phyloP scores from a whole-genome alignment of 805 yeast species.

The Metschnikowia santaceciliae region DNA sequence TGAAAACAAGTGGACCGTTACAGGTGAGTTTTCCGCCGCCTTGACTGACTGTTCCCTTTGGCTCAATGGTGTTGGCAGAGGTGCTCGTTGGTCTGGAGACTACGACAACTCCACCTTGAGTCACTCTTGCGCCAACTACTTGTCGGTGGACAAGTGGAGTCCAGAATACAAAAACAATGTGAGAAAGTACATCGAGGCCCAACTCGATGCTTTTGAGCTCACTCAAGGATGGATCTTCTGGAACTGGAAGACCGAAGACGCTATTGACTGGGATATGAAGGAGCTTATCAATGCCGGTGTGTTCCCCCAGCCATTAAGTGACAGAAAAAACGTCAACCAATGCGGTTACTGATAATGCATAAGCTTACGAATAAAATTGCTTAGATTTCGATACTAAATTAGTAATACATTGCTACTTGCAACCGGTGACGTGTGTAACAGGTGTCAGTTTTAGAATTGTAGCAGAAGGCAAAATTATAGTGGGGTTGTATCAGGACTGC shows the following conservation, averaged over 20 bases:
- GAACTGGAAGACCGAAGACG: constrained; percentile 85
- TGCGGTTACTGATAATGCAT: constrained; percentile 37
- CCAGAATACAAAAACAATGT: constrained; percentile 50
- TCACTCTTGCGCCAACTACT: constrained; percentile 56
- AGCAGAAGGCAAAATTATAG: too few species aligned
- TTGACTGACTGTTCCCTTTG: constrained; percentile 86
- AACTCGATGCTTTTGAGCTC: constrained; percentile 73
- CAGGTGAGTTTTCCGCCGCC: constrained; percentile 46
- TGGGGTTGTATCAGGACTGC: too few species aligned
- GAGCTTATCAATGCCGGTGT: constrained; percentile 52
- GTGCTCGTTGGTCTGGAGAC: constrained; percentile 75
- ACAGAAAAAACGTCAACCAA: constrained; percentile 67
- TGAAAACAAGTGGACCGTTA: constrained; percentile 18
- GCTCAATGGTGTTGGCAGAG: constrained; percentile 83
- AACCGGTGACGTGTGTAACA: too few species aligned
- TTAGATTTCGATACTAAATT: background rate
- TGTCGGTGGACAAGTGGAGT: constrained; percentile 48
- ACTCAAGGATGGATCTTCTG: constrained; percentile 89
- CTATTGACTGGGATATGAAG: constrained; percentile 83
- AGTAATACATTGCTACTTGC: background rate
- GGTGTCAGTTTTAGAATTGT: too few species aligned
- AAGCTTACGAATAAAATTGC: background rate
- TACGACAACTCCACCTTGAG: constrained; percentile 39
- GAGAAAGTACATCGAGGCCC: constrained; percentile 81
- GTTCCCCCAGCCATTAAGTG: constrained; percentile 77